Evolutionary conservation across 768 basidiomycete genomes (phyloP).

Genomic region (Scleroderma bovista): DNA sequence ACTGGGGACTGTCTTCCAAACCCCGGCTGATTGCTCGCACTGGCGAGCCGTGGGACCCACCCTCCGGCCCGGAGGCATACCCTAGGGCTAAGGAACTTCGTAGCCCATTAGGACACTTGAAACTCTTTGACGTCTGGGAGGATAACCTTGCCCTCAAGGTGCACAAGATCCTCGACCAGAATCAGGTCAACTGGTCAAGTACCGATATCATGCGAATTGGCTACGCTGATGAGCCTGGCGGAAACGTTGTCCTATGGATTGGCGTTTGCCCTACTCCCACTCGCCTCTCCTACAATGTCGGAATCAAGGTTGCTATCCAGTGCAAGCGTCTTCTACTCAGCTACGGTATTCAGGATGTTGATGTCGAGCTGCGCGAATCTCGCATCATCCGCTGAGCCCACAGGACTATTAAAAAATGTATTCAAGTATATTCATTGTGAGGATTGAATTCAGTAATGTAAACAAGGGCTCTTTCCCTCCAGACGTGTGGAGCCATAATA

Average conservation of each 20-base stretch:
- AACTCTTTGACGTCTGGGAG: conserved; percentile 16
- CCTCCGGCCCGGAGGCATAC: conserved; percentile 24
- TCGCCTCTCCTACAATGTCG: conserved; percentile 24
- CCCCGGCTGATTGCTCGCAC: conserved; percentile 22
- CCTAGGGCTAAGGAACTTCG: conserved; percentile 18
- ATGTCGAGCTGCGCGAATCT: conserved; percentile 32
- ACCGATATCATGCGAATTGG: conserved; percentile 20
- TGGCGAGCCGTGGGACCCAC: conserved; percentile 15
- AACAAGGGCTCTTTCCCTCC: too few relatives aligned
- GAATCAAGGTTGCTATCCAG: conserved; percentile 18
- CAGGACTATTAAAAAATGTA: too few relatives aligned
- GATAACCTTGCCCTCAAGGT: conserved; percentile 15
- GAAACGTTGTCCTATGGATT: conserved; percentile 27
- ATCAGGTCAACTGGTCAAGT: conserved; percentile 15
- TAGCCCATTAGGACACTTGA: conserved; percentile 14
- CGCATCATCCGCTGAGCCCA: too few relatives aligned
- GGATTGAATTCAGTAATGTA: too few relatives aligned
- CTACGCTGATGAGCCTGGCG: conserved; percentile 2
- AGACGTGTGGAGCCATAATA: too few relatives aligned
- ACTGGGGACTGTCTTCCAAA: conserved; percentile 13
- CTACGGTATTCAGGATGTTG: conserved; percentile 25
- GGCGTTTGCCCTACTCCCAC: conserved; percentile 28
- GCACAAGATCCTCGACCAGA: conserved; percentile 8
- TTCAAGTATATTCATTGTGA: too few relatives aligned
- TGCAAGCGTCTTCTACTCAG: conserved; percentile 20